Conservation (phyloP, 345 rosid genomes). For the Trapa incisa region DNA sequence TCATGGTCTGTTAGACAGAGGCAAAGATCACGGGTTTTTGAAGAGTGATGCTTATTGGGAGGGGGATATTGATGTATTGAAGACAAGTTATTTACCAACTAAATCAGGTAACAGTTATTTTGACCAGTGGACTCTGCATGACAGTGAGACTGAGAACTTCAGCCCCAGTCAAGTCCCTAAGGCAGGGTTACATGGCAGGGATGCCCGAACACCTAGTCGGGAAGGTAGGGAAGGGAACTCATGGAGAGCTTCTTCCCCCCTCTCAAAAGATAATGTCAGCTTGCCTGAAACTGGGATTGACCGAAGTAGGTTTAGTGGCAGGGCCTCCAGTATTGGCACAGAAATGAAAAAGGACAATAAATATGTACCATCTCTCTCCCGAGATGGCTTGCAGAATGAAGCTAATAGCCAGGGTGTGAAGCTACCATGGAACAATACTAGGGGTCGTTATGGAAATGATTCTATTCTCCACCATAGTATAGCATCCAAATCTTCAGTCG, state of each 20-base stretch:
- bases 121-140: constrained; percentile 51
- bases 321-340: constrained; percentile 35
- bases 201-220: constrained; percentile 30
- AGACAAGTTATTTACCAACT: constrained; percentile 44
- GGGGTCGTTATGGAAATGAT: constrained; percentile 41
- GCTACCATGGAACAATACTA: constrained; percentile 41
- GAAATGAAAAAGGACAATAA: constrained; percentile 48
- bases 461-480: constrained; percentile 28
- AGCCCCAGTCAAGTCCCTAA: constrained; percentile 48
- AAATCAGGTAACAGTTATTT: constrained; percentile 37
- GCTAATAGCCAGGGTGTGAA: constrained; percentile 48
- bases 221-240: constrained; percentile 59
- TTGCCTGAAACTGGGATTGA: constrained; percentile 34
- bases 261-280: constrained; percentile 29
- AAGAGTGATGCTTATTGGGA: constrained; percentile 67
- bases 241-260: constrained; percentile 58
- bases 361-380: constrained; percentile 25
- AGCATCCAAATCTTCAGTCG: constrained; percentile 29
- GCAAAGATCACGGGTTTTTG: constrained; percentile 49
- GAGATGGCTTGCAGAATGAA: constrained; percentile 38
- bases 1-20: constrained; percentile 43
- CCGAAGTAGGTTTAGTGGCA: constrained; percentile 28
- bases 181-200: constrained; percentile 30
- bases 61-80: constrained; percentile 60
- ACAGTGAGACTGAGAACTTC: constrained; percentile 45